Evolutionary conservation across 1,139 yeast genomes (phyloP).

Genomic region (Candida tunisiensis): DNA sequence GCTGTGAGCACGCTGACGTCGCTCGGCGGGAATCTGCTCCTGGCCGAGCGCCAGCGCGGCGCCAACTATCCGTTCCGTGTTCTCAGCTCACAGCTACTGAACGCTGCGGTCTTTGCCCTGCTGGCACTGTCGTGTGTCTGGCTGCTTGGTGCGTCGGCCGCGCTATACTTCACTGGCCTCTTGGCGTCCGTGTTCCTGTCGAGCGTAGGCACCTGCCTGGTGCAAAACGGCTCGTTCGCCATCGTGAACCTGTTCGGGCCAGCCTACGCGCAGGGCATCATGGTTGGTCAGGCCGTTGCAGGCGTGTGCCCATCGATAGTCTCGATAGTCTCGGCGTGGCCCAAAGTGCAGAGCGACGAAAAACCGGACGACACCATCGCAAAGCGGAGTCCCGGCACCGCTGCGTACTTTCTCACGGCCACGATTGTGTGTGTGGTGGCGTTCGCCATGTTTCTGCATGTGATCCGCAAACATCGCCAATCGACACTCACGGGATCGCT

Average conservation of each 20-base stretch:
- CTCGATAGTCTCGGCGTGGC: conserved; percentile 27
- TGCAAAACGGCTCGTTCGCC: conserved; percentile 88
- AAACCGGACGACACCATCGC: conserved; percentile 20
- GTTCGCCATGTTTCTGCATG: conserved; percentile 11
- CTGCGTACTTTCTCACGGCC: conserved; percentile 56
- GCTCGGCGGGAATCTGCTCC: conserved; percentile 37
- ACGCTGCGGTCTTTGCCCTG: conserved; percentile 34
- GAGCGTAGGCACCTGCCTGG: conserved; percentile 35
- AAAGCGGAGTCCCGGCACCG: conserved; percentile 22
- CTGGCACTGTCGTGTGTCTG: conserved; percentile 22
- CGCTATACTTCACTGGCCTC: conserved; percentile 30
- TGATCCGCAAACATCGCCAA: conserved; percentile 3
- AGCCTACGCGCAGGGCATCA: conserved; percentile 67
- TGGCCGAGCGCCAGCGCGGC: conserved; percentile 62
- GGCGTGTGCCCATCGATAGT: conserved; percentile 83
- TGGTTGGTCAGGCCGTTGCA: conserved; percentile 91
- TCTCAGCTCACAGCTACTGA: conserved; percentile 38
- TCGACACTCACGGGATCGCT: conserved; percentile 3
- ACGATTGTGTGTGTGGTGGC: conserved; percentile 40
- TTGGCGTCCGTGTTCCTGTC: conserved; percentile 28
- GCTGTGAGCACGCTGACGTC: conserved; percentile 65
- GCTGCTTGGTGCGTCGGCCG: conserved; percentile 24
- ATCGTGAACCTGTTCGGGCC: conserved; percentile 67
- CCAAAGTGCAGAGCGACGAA: conserved; percentile 7
- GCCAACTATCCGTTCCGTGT: conserved; percentile 48